These are phyloP conservation scores for Leccinum fibrillosum DNA, from an alignment of 768 basidiomycete genomes.

Conservation along the genomic window DNA sequence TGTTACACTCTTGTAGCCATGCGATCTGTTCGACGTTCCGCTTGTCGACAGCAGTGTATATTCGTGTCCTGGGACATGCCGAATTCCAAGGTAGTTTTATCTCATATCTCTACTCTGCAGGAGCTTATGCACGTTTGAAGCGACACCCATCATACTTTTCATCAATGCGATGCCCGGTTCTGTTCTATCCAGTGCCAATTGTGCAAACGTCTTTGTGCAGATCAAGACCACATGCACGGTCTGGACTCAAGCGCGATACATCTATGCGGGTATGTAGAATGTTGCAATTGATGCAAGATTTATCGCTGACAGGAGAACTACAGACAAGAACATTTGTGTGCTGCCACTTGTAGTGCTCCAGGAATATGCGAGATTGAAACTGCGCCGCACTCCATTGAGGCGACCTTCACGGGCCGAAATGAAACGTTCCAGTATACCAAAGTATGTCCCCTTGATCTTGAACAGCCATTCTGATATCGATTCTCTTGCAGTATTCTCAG, in stretches of 20 bases:
- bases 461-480: neutral
- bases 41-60: conserved; percentile 31
- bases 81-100: conserved; percentile 36
- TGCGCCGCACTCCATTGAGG: conserved; percentile 55
- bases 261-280: conserved; percentile 50
- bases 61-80: conserved; percentile 43
- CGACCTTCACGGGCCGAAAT: conserved; percentile 57
- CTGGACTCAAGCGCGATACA: conserved; percentile 40
- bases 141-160: conserved; percentile 41
- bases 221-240: conserved; percentile 51
- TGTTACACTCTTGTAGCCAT: conserved; percentile 30
- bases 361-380: conserved; percentile 52
- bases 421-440: conserved; percentile 67
- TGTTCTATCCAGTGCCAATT: conserved; percentile 55
- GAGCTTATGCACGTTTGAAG: conserved; percentile 27
- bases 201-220: conserved; percentile 28
- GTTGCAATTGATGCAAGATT: neutral
- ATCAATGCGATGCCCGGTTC: conserved; percentile 48
- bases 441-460: conserved; percentile 30
- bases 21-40: conserved; percentile 34
- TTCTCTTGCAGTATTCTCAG: no score
- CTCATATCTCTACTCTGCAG: neutral
- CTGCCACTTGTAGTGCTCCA: conserved; percentile 23
- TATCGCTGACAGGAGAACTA: neutral
- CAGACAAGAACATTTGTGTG: conserved; percentile 53